A percentile compares a stretch with the other conserved stretches of the same genome.
Conservation (phyloP, 768 basidiomycete genomes). For the Leccinellum rugosiceps region DNA sequence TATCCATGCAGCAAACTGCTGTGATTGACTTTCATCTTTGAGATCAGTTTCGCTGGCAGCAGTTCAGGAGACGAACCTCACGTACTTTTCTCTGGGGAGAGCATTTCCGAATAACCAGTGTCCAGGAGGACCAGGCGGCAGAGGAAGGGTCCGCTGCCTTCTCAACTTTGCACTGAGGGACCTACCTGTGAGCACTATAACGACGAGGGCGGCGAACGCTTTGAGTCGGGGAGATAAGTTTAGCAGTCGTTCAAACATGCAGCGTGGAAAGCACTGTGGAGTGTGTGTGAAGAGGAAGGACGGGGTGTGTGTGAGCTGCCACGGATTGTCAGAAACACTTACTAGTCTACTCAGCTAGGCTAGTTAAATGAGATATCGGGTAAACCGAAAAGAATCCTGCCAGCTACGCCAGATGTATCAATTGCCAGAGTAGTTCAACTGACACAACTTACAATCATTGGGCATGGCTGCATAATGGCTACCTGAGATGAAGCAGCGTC, state of each 20-base stretch:
- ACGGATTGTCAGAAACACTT: neutral
- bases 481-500: neutral
- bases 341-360: neutral
- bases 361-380: slow-evolving; percentile 10
- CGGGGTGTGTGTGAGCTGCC: neutral
- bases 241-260: slow-evolving; percentile 8
- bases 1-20: slow-evolving; percentile 56
- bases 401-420: neutral
- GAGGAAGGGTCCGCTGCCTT: slow-evolving; percentile 16
- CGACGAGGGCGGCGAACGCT: slow-evolving; percentile 16
- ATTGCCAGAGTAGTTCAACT: neutral
- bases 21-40: slow-evolving; percentile 22
- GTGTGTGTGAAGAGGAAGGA: neutral
- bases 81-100: slow-evolving; percentile 29
- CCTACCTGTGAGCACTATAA: slow-evolving; percentile 13
- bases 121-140: slow-evolving; percentile 31
- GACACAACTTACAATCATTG: too few species aligned
- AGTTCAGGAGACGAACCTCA: neutral
- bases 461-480: neutral
- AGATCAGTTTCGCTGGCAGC: neutral
- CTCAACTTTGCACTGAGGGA: slow-evolving; percentile 9
- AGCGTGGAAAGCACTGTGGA: neutral
- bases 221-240: slow-evolving; percentile 12
- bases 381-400: neutral
- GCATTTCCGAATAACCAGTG: slow-evolving; percentile 33